Base-by-base conservation (phyloP, 306 rosid genomes). In the Abrus pulchellus region DNA sequence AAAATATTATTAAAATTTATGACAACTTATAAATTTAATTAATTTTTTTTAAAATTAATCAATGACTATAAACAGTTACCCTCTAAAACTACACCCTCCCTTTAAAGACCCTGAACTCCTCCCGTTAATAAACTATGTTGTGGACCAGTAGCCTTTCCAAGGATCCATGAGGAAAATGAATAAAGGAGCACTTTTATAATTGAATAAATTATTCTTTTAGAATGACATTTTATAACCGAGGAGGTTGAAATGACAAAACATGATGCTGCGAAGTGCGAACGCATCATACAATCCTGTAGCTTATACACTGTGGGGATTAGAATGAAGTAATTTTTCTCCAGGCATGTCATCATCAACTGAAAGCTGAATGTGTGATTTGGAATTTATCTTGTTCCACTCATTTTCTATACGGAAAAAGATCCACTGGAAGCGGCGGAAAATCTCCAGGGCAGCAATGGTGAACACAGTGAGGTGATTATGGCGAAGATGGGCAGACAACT, bases 341-440 rank as follows among this genome's bases (percentile, higher is more conserved):
- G 99, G 78, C 67, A 77, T 59, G 67, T 90, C 97, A 65, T 30
- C 69, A 68, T 30, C 69, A 68, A 32, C 41, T 12, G 99, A 65
- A 72, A 88, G 88, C 83, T 93, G 97, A 49, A 76, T 44, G 80
- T 87, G 91, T 33, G 91, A 86, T 66, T 92, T 96, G 65, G 88
- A 80, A 87, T 64, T 95, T 92, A 77, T 88, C 91, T 92, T 96
- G 87, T 80, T 96, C 97, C 85, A 81, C 83, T 96, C 99, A 8
- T 92, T 96, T 86, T 96, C 99, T 4, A 96, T 93, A 1, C 99
- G 98, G 88, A 96, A 96, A 84, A 96, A 96, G 65, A 92, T 83
- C 99, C 99, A 96, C 43, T 96, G 99, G 83, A 96, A 96, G 75
- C 99, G 98, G 50, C 99, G 99, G 80, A 88, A 93, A 65, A 96